Evolutionary conservation across 2,329 filamentous ascomycete species (phyloP).

Genomic region (Aspergillus phoenicis): DNA sequence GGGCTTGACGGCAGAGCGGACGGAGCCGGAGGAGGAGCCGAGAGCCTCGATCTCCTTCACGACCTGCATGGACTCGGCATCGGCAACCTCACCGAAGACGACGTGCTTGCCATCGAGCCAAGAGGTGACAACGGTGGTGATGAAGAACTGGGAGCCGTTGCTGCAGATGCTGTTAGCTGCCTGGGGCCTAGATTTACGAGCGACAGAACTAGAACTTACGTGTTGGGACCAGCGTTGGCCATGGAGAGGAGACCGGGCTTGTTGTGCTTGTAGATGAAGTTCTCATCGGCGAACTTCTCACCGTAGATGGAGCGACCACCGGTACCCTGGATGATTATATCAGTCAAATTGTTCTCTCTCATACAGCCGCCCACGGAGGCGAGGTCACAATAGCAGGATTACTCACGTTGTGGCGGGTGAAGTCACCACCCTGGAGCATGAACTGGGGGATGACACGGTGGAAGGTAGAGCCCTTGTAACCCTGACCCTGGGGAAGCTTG

Average conservation of each 20-base stretch:
- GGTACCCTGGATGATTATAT: conserved; percentile 64
- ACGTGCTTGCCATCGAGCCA: conserved; percentile 72
- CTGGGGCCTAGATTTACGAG: not conserved
- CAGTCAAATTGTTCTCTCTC: conserved; percentile 11
- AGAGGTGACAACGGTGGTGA: conserved; percentile 67
- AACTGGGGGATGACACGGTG: conserved; percentile 91
- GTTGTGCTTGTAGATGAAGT: conserved; percentile 76
- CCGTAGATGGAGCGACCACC: conserved; percentile 94
- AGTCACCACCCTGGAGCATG: conserved; percentile 97
- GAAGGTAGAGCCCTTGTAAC: conserved; percentile 82
- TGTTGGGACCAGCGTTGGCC: conserved; percentile 95
- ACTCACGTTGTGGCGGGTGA: conserved; percentile 86
- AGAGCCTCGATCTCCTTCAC: conserved; percentile 63
- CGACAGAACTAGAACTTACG: conserved; percentile 52
- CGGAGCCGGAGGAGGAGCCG: conserved; percentile 56
- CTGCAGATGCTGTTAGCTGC: conserved; percentile 29
- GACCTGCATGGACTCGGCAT: conserved; percentile 55
- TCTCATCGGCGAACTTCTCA: conserved; percentile 92
- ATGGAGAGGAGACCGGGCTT: conserved; percentile 82
- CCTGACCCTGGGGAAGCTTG: conserved; percentile 78
- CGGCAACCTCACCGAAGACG: conserved; percentile 67
- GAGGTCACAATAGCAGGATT: not conserved
- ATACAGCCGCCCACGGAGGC: not conserved
- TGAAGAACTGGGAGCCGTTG: conserved; percentile 74
- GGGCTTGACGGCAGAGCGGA: conserved; percentile 57